Evolutionary conservation across 2,329 filamentous ascomycete genomes (phyloP), one percentile per base, ranked within the genome.

Genomic region (Phyllosticta capitalensis): DNA sequence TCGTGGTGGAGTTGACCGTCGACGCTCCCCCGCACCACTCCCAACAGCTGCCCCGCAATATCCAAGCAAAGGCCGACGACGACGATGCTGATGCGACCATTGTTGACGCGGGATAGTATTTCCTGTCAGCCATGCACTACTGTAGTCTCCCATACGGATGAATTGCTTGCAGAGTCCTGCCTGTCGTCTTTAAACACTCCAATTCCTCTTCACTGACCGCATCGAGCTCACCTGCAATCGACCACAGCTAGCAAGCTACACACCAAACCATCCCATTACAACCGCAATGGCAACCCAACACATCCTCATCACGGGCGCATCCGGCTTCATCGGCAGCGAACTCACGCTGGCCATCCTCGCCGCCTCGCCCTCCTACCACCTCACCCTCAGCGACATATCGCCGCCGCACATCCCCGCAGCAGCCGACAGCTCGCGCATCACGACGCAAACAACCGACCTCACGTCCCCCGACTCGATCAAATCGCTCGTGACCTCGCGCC

Each of bases 321-420:
- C 61, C 6, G 64, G 63, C 55, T 65, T 65, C 61, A 59, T 65
- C 33, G 64, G 64, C 59, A 61, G 64, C 50, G 60, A 63, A 54
- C 63, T 65, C 12, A 61, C 63, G 19, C 45, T 55, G 22, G 56
- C 63, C 28, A 55, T 65, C 30, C 61, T 65, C 50, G 19, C 51
- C 1, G 28, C 61, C 26, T 52, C 58, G 17, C 56, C 61, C 5
- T 17, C 28, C 28, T 20, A 38, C 19, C 57, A 63, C n/a, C 60
- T 65, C 30, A 54, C 63, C 21, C 61, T 65, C 52, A 63, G 60
- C 49, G 63, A 64, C 55, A 60, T 64, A 21, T 55, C 61, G 21
- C 53, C 58, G 38, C 64, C 63, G 14, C 49, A 55, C 9, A 48
- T 45, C 14, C 64, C 64, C 19, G 30, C 59, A 22, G 4, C 52